Conservation (phyloP, 2,329 filamentous ascomycete genomes). For the Colletotrichum trifolii region DNA sequence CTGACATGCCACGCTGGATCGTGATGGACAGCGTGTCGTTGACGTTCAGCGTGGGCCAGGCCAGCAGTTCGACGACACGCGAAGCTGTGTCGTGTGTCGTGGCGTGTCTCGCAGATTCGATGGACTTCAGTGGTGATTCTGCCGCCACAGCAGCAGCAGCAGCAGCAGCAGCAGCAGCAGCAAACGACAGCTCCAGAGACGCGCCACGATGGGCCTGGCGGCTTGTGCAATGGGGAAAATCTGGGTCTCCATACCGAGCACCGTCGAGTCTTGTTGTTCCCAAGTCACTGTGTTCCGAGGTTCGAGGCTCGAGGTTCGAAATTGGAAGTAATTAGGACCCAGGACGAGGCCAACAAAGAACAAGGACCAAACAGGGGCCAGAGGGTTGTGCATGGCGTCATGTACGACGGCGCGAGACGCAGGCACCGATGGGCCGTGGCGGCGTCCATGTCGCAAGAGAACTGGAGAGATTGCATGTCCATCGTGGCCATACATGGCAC, state of each 20-base stretch:
- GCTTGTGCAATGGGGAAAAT: slow-evolving; percentile 10
- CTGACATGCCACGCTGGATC: not conserved
- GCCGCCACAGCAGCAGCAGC: not conserved
- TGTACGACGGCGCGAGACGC: slow-evolving; percentile 30
- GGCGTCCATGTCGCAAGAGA: slow-evolving; percentile 16
- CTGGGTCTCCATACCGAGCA: too few species aligned
- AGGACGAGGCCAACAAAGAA: not conserved
- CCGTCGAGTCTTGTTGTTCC: not conserved
- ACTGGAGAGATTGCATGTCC: not conserved
- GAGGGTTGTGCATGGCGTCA: slow-evolving; percentile 32
- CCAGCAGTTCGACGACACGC: not conserved
- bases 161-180: not conserved
- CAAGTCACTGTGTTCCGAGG: slow-evolving; percentile 1
- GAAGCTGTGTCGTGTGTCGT: slow-evolving; percentile 18
- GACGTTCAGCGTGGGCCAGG: too few species aligned
- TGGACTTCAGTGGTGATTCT: slow-evolving; percentile 15
- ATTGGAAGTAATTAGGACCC: not conserved
- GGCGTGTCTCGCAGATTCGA: slow-evolving; percentile 27
- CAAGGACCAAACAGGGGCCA: not conserved
- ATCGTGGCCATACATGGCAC: not conserved
- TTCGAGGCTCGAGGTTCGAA: not conserved
- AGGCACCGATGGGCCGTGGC: slow-evolving; percentile 32
- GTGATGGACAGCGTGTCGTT: too few species aligned
- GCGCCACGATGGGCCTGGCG: slow-evolving; percentile 18
- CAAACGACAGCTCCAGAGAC: slow-evolving; percentile 15